Conservation (phyloP, 495 filamentous ascomycete species). For the Clohesyomyces aquaticus region DNA sequence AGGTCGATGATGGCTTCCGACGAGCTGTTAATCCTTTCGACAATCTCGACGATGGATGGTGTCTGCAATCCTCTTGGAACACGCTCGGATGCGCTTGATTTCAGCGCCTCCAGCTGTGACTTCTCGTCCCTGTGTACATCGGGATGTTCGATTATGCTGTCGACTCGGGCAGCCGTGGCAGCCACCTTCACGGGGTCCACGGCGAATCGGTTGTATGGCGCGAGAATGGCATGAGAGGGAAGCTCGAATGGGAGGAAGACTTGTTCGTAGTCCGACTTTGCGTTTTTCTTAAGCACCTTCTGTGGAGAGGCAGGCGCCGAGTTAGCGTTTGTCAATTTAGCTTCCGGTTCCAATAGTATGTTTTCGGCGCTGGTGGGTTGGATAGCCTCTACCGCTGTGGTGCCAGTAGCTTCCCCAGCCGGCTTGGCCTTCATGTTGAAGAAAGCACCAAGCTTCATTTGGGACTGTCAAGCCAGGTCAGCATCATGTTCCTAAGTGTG, state of each 20-base stretch:
- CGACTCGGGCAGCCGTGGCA: conserved; percentile 26
- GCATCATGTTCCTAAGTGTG: neutral
- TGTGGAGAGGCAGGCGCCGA: conserved; percentile 34
- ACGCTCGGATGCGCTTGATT: conserved; percentile 43
- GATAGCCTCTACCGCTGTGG: conserved; percentile 20
- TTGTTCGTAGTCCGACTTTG: conserved; percentile 66
- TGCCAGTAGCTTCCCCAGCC: neutral
- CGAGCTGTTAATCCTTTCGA: conserved; percentile 51
- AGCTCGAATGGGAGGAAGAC: conserved; percentile 77
- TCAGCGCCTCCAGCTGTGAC: neutral
- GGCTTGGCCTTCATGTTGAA: conserved; percentile 54
- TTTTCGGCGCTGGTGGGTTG: conserved; percentile 35
- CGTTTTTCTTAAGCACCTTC: conserved; percentile 42
- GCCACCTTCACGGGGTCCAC: conserved; percentile 18
- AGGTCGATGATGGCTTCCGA: conserved; percentile 52
- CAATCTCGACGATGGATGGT: conserved; percentile 67
- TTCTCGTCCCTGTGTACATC: conserved; percentile 2
- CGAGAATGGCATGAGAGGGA: conserved; percentile 40
- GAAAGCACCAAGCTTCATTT: conserved; percentile 65
- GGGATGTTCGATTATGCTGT: conserved; percentile 17
- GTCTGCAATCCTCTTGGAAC: conserved; percentile 56
- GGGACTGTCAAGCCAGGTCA: conserved; percentile 48
- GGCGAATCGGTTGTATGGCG: conserved; percentile 37
- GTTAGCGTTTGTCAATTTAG: conserved; percentile 36
- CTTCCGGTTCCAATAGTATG: conserved; percentile 42